Evolutionary conservation across 73 alveolate genomes (phyloP), one percentile per base, ranked within the genome.

Genomic region (Tetrahymena malaccensis): DNA sequence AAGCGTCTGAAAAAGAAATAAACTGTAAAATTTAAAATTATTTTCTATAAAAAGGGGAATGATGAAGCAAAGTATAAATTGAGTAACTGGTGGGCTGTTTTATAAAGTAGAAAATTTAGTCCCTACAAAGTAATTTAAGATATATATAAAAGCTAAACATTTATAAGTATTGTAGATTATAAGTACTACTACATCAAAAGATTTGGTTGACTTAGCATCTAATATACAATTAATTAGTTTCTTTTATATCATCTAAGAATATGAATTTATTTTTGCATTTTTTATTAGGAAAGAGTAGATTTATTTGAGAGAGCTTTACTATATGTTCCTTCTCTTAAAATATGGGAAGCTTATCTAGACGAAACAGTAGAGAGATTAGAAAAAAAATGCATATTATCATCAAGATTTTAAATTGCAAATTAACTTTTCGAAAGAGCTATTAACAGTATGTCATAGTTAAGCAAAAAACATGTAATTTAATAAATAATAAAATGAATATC

Each of bases 271-370:
- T n/a, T 12, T 70, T 70, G 34, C 22, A 3, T 70, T 12, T 27
- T 25, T 22, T 25, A 25, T 95, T 25, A 85, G 84, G 97, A 98
- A 84, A 94, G 99, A 93, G 98, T 97, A 58, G 94, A 97, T 94
- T 96, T 98, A 55, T 99, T 98, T 96, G 98, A 98, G 93, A 98
- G 98, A 85, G 99, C 99, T 15, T 95, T 99, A 17, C 94, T 96
- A 37, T 98, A 97, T 94, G 89, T 99, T 84, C 99, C 99, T 21
- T 94, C 98, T 43, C 98, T 98, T 95, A 98, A 98, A 96, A 97
- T 98, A 55, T 98, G 99, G 99, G 98, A 96, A 95, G 93, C 97
- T 85, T 98, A 96, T 97, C 97, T 98, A 12, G 85, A 97, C 57
- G 99, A 98, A 97, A 96, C 98, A 27, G 94, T 98, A 56, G 97